These are phyloP conservation scores for Sphagnum tenellum DNA, from an alignment of 225 moss, liverwort and hornwort genomes.

Conservation along the genomic window DNA sequence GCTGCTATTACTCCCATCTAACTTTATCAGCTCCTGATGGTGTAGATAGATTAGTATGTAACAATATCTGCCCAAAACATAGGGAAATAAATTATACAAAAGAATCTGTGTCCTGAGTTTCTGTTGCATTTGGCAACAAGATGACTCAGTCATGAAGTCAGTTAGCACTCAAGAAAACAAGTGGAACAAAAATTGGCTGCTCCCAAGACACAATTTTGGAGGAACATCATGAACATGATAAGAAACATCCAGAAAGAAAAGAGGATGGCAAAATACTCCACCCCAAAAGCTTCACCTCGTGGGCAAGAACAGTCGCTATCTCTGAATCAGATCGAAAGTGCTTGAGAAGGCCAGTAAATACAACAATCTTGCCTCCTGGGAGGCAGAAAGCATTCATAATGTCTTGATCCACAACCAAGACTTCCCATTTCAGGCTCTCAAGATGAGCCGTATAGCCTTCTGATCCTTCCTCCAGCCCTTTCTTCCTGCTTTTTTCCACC, in stretches of 20 bases:
- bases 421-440: conserved; percentile 80
- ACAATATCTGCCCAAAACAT: too few relatives aligned
- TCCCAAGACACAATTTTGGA: neutral
- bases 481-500: conserved; percentile 80
- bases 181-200: too few relatives aligned
- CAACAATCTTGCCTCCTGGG: conserved; percentile 95
- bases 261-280: too few relatives aligned
- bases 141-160: too few relatives aligned
- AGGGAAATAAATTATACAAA: too few relatives aligned
- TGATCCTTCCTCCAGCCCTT: conserved; percentile 60
- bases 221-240: neutral
- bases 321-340: conserved; percentile 63
- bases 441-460: conserved; percentile 61
- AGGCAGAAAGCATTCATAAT: conserved; percentile 83
- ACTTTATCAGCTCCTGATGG: too few relatives aligned
- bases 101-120: too few relatives aligned
- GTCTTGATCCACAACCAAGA: conserved; percentile 75
- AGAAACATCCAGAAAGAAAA: neutral
- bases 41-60: too few relatives aligned
- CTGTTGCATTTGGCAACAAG: too few relatives aligned
- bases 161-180: too few relatives aligned
- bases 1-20: too few relatives aligned
- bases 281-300: conserved; percentile 46
- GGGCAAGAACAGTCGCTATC: conserved; percentile 78
- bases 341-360: conserved; percentile 87